Percentiles rank a stretch among this genome's conserved stretches.
These are phyloP conservation scores for Geosmithia putterillii DNA, from an alignment of 2,329 filamentous ascomycete genomes.

Conservation along the genomic window DNA sequence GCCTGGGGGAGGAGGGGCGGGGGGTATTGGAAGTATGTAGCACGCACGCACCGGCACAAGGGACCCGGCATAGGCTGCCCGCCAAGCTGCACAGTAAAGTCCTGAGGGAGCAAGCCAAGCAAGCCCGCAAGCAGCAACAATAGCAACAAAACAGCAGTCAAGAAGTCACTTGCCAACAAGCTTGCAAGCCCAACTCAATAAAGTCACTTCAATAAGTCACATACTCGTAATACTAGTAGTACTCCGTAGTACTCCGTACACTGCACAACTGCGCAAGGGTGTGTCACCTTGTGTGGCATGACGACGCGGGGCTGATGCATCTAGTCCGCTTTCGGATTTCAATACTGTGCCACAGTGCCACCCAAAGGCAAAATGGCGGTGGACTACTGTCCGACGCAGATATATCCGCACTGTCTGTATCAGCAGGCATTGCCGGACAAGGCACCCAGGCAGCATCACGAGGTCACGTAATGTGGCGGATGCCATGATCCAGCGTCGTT, in stretches of 20 bases:
- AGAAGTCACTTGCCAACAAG: neutral
- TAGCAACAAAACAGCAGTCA: neutral
- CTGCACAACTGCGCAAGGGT: too few relatives aligned
- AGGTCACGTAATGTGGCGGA: neutral
- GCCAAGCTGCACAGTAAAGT: too few relatives aligned
- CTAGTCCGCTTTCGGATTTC: constrained; percentile 2
- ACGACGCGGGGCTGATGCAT: constrained; percentile 3
- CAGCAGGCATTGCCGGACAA: neutral
- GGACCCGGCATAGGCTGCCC: too few relatives aligned
- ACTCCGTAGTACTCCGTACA: too few relatives aligned
- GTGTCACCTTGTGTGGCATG: constrained; percentile 1
- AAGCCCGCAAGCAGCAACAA: neutral
- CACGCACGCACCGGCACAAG: too few relatives aligned
- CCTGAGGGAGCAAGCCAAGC: neutral
- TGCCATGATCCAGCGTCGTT: neutral
- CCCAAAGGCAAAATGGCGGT: neutral
- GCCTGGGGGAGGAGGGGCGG: neutral
- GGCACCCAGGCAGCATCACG: neutral
- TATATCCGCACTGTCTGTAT: neutral
- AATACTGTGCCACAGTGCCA: neutral
- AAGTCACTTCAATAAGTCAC: constrained; percentile 1
- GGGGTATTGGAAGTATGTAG: neutral
- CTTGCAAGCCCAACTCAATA: too few relatives aligned
- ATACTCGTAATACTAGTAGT: too few relatives aligned
- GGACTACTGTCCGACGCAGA: neutral